Conservation (phyloP, 371 early-diverging fungal genomes). For the Circinella minor region DNA sequence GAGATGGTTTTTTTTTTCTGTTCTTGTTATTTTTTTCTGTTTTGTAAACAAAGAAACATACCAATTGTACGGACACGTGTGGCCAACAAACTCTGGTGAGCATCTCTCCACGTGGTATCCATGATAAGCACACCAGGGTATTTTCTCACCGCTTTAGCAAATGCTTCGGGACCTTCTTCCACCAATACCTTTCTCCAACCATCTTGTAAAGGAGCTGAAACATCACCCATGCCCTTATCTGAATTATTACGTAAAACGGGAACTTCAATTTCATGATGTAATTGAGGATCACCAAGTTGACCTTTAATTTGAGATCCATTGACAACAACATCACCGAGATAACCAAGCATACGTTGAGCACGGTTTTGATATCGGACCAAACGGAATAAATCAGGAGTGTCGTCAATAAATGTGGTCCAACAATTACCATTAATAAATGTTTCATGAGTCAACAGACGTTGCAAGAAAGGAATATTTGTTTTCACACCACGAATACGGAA, state of each 20-base stretch:
- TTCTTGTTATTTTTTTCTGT: neutral
- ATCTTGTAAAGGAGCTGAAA: constrained; percentile 58
- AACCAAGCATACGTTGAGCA: constrained; percentile 86
- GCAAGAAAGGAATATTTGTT: constrained; percentile 94
- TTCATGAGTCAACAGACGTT: constrained; percentile 80
- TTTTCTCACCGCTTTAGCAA: constrained; percentile 88
- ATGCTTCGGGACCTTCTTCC: constrained; percentile 85
- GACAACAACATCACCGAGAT: constrained; percentile 89
- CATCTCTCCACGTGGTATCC: constrained; percentile 96
- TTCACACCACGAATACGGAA: constrained; percentile 97
- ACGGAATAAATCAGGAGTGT: constrained; percentile 87
- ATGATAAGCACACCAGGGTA: constrained; percentile 89
- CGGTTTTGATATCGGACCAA: constrained; percentile 79
- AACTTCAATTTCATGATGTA: constrained; percentile 64
- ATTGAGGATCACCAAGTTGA: constrained; percentile 72
- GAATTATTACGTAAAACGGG: constrained; percentile 58
- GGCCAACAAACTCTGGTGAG: constrained; percentile 92
- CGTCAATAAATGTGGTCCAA: constrained; percentile 98
- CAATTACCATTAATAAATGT: constrained; percentile 78
- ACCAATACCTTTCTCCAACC: constrained; percentile 92
- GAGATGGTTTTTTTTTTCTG: constrained; percentile 60
- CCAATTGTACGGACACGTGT: constrained; percentile 93
- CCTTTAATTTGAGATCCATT: constrained; percentile 94
- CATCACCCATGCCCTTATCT: constrained; percentile 48
- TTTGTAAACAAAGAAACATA: constrained; percentile 23